phyloP scores from a whole-genome alignment of 2,329 filamentous ascomycete genomes.

The Chrysosporium keratinophilum region DNA sequence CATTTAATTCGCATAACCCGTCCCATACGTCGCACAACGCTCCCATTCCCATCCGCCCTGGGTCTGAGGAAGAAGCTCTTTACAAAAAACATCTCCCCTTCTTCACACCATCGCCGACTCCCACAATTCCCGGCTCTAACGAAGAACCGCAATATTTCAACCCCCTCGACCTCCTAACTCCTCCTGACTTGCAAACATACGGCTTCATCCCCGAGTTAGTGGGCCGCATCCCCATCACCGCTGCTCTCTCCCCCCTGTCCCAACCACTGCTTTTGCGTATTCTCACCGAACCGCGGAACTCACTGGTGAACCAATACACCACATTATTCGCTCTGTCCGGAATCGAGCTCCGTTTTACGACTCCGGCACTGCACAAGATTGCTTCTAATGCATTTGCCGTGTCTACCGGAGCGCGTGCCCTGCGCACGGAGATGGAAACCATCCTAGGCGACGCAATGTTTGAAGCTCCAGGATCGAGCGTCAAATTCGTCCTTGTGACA shows the following conservation, averaged over 20 bases:
- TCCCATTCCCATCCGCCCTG: conserved; percentile 46
- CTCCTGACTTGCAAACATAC: conserved; percentile 68
- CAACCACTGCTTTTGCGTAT: conserved; percentile 66
- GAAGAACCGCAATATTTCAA: conserved; percentile 43
- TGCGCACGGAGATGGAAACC: conserved; percentile 72
- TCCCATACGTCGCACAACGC: conserved; percentile 21
- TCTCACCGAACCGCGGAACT: conserved; percentile 84
- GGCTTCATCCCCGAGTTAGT: conserved; percentile 94
- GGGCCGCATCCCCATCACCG: conserved; percentile 84
- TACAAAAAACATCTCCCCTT: conserved; percentile 51
- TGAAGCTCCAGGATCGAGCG: conserved; percentile 56
- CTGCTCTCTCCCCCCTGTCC: conserved; percentile 67
- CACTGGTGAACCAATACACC: conserved; percentile 76
- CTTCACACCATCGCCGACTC: conserved; percentile 46
- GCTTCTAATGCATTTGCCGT: conserved; percentile 58
- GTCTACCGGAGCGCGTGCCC: conserved; percentile 68
- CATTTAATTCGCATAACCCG: conserved; percentile 19
- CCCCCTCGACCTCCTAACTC: conserved; percentile 60
- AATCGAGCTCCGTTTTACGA: conserved; percentile 71
- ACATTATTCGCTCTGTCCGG: conserved; percentile 73
- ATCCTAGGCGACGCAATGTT: conserved; percentile 73
- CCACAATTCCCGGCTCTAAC: conserved; percentile 23
- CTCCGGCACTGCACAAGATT: conserved; percentile 66
- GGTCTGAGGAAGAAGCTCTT: conserved; percentile 54
- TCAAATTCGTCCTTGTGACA: conserved; percentile 63